phyloP scores from a whole-genome alignment of 768 basidiomycete genomes.

The Podaxis rugospora region DNA sequence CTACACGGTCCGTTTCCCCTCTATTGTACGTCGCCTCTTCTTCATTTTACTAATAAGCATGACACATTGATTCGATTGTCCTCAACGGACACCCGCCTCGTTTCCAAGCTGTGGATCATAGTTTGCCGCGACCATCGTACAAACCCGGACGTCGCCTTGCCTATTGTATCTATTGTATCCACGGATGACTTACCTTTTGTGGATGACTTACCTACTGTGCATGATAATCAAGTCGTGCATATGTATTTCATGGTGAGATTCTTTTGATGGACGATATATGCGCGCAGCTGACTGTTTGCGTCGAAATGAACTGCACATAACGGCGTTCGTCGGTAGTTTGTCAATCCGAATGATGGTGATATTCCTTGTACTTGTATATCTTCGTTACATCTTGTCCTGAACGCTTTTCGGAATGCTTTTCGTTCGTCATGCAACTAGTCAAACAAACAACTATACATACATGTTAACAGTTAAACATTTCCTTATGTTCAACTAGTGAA shows the following conservation, averaged over 20 bases:
- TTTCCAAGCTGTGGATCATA: slow-evolving; percentile 74
- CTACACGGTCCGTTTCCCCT: slow-evolving; percentile 85
- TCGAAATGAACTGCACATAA: background rate
- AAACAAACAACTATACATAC: background rate
- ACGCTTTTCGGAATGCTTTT: background rate
- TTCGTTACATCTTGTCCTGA: background rate
- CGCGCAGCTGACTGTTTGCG: background rate
- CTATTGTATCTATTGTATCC: slow-evolving; percentile 27
- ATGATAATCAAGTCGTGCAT: slow-evolving; percentile 40
- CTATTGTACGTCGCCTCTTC: slow-evolving; percentile 50
- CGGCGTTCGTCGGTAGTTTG: too few species aligned
- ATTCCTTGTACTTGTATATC: background rate
- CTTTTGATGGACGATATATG: background rate
- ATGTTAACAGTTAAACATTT: background rate
- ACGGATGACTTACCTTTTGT: slow-evolving; percentile 38
- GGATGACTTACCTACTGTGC: slow-evolving; percentile 41
- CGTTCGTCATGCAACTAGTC: background rate
- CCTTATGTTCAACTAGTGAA: background rate
- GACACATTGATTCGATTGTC: background rate
- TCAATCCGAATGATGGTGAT: background rate
- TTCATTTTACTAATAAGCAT: background rate
- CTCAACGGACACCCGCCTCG: slow-evolving; percentile 70
- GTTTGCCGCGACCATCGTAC: slow-evolving; percentile 70
- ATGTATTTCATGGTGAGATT: slow-evolving; percentile 59
- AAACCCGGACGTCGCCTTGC: slow-evolving; percentile 52